Conservation (phyloP, 192 early-diverging fungal species). For the Rhizoclosmatium globosum region DNA sequence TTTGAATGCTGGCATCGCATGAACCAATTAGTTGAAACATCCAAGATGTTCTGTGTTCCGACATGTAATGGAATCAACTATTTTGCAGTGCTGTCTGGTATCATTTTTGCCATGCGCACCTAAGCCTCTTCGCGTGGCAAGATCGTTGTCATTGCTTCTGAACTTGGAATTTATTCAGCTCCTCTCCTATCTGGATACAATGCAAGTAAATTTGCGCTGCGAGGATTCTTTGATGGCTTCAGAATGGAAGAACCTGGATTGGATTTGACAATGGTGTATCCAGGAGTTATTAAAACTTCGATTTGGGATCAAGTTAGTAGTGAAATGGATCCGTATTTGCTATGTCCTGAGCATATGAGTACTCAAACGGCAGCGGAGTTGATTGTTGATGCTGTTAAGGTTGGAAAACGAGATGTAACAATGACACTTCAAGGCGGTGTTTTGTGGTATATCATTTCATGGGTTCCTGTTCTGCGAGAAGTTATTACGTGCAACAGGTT, state of each 20-base stretch:
- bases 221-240: background rate
- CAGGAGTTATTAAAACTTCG: background rate
- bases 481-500: too few relatives aligned
- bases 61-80: background rate
- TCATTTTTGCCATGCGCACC: background rate
- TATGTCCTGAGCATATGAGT: background rate
- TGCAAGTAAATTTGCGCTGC: background rate
- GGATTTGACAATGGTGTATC: background rate
- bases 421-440: too few relatives aligned
- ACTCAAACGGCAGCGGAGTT: background rate
- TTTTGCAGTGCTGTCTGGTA: background rate
- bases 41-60: background rate
- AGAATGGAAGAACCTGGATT: background rate
- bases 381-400: constrained; percentile 8
- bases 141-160: background rate
- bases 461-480: too few relatives aligned
- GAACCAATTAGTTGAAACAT: background rate
- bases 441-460: too few relatives aligned
- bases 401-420: background rate
- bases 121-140: constrained; percentile 9
- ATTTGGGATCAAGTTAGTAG: background rate
- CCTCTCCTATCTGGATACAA: background rate
- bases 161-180: background rate
- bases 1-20: background rate
- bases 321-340: background rate